These are phyloP conservation scores for Pichia exigua DNA, from an alignment of 805 yeast genomes.

Conservation along the genomic window DNA sequence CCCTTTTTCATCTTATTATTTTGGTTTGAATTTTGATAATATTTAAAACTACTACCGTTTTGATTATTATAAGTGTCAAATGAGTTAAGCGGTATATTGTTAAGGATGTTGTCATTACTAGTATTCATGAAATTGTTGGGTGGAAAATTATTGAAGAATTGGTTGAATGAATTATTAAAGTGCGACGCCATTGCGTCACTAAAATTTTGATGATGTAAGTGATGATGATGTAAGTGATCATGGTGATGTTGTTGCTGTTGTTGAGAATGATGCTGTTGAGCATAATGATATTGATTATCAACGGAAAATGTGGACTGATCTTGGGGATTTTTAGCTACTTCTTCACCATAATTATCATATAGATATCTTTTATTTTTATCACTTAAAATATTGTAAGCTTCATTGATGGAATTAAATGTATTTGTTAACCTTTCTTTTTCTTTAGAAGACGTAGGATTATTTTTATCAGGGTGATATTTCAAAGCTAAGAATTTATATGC, in stretches of 20 bases:
- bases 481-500: conserved; percentile 82
- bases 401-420: conserved; percentile 52
- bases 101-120: neutral
- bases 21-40: conserved; percentile 1
- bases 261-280: neutral
- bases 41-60: neutral
- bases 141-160: neutral
- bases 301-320: conserved; percentile 3
- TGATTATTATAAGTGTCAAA: neutral
- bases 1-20: conserved; percentile 29
- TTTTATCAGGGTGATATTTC: conserved; percentile 81
- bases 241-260: neutral
- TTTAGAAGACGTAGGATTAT: conserved; percentile 24
- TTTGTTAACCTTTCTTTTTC: conserved; percentile 31
- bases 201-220: neutral
- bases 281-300: conserved; percentile 2
- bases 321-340: conserved; percentile 26
- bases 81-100: neutral
- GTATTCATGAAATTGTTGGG: neutral
- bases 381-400: conserved; percentile 58
- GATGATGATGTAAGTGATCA: too few species aligned
- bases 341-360: conserved; percentile 48
- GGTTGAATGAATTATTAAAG: neutral
- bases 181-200: neutral
- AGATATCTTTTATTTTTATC: conserved; percentile 37